Conservation (phyloP, 169 alveolate species). For the Ichthyophthirius multifiliis region DNA sequence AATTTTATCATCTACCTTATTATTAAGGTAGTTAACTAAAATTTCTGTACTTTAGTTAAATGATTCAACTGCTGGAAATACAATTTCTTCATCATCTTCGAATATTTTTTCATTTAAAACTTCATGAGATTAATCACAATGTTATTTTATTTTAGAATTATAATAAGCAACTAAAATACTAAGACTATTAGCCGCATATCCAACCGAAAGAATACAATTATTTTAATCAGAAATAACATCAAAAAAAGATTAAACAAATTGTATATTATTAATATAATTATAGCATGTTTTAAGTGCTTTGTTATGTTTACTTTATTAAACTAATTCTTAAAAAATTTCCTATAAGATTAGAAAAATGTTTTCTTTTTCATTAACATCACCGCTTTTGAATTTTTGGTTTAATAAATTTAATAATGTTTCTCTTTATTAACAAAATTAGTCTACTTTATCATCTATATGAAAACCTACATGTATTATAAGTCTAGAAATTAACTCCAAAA, state of each 20-base stretch:
- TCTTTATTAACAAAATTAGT: not conserved
- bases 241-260: not conserved
- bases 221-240: not conserved
- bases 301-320: not conserved
- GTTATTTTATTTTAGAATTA: not conserved
- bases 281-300: not conserved
- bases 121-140: constrained; percentile 5
- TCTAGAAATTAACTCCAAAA: not conserved
- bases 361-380: not conserved
- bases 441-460: constrained; percentile 6
- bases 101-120: not conserved
- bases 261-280: not conserved
- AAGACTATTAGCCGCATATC: not conserved
- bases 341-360: not conserved
- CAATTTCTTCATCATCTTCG: not conserved
- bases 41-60: not conserved
- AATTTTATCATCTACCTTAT: too few species aligned
- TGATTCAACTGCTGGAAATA: not conserved
- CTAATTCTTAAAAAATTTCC: not conserved
- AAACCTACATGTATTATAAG: not conserved
- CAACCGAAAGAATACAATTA: not conserved
- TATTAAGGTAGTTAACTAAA: not conserved
- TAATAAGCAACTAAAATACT: not conserved
- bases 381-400: not conserved
- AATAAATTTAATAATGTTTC: not conserved